phyloP scores from a whole-genome alignment of 306 rosid genomes.

The Lathyrus tuberosus region DNA sequence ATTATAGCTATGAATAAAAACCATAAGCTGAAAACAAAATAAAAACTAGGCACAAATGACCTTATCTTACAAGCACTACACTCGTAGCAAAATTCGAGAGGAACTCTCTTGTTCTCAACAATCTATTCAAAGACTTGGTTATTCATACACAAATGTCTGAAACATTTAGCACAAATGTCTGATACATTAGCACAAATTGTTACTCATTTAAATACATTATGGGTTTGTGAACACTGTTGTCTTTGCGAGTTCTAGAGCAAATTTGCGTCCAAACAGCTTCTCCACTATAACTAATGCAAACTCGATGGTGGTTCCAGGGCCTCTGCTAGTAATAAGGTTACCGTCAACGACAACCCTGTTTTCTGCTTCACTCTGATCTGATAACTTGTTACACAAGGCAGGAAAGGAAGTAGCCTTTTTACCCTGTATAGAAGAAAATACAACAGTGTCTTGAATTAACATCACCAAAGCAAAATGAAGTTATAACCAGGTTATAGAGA shows the following conservation, averaged over 20 bases:
- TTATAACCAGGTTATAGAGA: neutral
- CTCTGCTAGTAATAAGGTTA: constrained; percentile 85
- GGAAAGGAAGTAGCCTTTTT: constrained; percentile 90
- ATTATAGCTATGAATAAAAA: neutral
- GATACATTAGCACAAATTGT: constrained; percentile 19
- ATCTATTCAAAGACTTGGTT: constrained; percentile 33
- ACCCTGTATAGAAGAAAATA: constrained; percentile 49
- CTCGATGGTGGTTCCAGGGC: constrained; percentile 86
- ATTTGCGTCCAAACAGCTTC: constrained; percentile 68
- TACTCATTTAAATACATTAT: constrained; percentile 38
- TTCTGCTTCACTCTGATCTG: constrained; percentile 72
- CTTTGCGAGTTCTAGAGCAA: constrained; percentile 64
- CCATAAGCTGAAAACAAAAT: neutral
- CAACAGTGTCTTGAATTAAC: constrained; percentile 7
- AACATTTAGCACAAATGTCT: constrained; percentile 10
- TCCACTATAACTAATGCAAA: constrained; percentile 78
- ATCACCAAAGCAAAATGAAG: neutral
- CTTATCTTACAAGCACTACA: constrained; percentile 3
- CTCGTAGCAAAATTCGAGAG: neutral
- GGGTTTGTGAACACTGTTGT: constrained; percentile 49
- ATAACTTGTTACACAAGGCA: constrained; percentile 63
- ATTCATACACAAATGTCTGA: constrained; percentile 41
- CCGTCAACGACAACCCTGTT: constrained; percentile 86
- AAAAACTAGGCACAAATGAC: neutral
- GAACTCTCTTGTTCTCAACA: constrained; percentile 22